These are phyloP conservation scores for Suhomyces bokatorum DNA, from an alignment of 1,139 yeast genomes.

Conservation along the genomic window DNA sequence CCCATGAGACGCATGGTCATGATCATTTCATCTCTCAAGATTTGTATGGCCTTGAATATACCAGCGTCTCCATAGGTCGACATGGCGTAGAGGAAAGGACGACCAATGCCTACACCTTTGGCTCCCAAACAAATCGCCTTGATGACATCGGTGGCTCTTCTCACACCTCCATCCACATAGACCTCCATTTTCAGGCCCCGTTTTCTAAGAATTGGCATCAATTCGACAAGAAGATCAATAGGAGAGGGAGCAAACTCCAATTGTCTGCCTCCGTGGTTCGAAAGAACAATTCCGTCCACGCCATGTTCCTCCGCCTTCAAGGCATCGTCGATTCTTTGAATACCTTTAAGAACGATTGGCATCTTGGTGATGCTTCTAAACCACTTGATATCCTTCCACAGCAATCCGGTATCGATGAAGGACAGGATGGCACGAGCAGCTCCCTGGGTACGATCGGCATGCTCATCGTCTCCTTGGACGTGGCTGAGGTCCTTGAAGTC, in stretches of 20 bases:
- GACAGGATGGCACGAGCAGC: constrained; percentile 80
- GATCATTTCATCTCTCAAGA: constrained; percentile 75
- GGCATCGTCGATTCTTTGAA: constrained; percentile 71
- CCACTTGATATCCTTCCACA: constrained; percentile 61
- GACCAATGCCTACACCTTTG: constrained; percentile 71
- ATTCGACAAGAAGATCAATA: constrained; percentile 64
- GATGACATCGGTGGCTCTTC: constrained; percentile 67
- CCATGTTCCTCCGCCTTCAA: constrained; percentile 62
- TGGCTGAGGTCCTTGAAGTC: constrained; percentile 46
- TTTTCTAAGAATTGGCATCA: constrained; percentile 55
- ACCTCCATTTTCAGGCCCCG: constrained; percentile 50
- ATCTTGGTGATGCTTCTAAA: constrained; percentile 58
- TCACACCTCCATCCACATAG: constrained; percentile 65
- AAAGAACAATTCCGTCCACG: constrained; percentile 61
- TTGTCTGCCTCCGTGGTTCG: constrained; percentile 79
- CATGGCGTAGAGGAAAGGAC: constrained; percentile 73
- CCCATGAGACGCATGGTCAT: constrained; percentile 91
- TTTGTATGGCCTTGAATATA: constrained; percentile 72
- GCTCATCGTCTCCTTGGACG: constrained; percentile 61
- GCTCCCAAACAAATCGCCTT: constrained; percentile 72
- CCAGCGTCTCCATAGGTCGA: constrained; percentile 77
- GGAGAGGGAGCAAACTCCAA: constrained; percentile 69
- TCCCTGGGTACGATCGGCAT: constrained; percentile 71
- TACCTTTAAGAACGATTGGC: constrained; percentile 70
- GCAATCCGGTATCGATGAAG: constrained; percentile 79